phyloP scores from a whole-genome alignment of 495 filamentous ascomycete species.

The Xylaria palmicola region DNA sequence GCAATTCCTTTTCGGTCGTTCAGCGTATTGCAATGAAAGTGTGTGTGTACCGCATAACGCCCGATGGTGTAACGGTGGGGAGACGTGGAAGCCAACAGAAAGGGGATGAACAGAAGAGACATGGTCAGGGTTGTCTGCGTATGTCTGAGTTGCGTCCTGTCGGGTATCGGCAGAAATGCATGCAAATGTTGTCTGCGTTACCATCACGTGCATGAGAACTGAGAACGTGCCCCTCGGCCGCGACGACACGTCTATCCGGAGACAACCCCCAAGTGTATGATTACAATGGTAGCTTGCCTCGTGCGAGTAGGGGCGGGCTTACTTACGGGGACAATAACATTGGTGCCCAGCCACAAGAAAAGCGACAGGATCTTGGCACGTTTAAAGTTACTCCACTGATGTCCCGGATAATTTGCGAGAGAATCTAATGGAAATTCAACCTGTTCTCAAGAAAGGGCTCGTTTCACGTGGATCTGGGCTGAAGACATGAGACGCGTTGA shows the following conservation, averaged over 20 bases:
- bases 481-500: not conserved
- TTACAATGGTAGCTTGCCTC: not conserved
- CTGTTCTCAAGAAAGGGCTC: not conserved
- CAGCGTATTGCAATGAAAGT: not conserved
- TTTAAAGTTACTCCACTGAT: not conserved
- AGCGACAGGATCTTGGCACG: not conserved
- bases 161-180: slow-evolving; percentile 6
- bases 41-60: not conserved
- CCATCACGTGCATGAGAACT: slow-evolving; percentile 15
- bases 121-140: slow-evolving; percentile 15
- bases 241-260: slow-evolving; percentile 4
- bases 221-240: not conserved
- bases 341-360: not conserved
- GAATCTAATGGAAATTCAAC: not conserved
- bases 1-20: not conserved
- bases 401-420: not conserved
- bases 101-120: not conserved
- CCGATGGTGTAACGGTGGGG: not conserved
- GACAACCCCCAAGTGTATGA: not conserved
- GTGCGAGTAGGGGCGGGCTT: not conserved
- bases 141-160: slow-evolving; percentile 12
- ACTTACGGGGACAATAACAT: not conserved
- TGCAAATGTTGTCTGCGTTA: slow-evolving; percentile 14
- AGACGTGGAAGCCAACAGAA: not conserved
- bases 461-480: not conserved